Conservation (phyloP, 129 eudicot species). For the Artemisia argyi region DNA sequence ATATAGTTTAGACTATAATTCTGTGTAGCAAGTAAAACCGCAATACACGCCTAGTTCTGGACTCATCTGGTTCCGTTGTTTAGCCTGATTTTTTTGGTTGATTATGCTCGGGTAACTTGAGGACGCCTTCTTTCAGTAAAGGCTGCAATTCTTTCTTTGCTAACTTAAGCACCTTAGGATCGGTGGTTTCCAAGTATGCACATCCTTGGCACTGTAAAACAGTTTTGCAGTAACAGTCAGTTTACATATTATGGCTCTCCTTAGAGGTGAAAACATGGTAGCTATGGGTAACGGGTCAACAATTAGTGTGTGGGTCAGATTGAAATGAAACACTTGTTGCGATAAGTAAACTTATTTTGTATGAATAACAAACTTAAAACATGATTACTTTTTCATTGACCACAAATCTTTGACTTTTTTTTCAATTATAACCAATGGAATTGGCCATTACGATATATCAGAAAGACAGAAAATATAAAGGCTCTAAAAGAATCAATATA, state of each 20-base stretch:
- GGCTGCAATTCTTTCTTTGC: slow-evolving; percentile 81
- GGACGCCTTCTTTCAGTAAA: slow-evolving; percentile 54
- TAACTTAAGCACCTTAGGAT: slow-evolving; percentile 45
- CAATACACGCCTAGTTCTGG: background rate
- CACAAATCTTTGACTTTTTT: too few species aligned
- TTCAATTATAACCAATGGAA: too few species aligned
- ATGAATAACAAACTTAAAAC: background rate
- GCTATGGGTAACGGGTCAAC: background rate
- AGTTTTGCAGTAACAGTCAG: background rate
- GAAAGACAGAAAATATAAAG: background rate
- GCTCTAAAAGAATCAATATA: background rate
- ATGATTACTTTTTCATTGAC: background rate
- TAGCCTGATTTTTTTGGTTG: slow-evolving; percentile 26
- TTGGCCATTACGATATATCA: too few species aligned
- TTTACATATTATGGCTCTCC: slow-evolving; percentile 8
- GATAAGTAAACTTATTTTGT: background rate
- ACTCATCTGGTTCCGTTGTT: slow-evolving; percentile 9
- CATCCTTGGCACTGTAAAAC: slow-evolving; percentile 58
- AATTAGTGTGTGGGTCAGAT: background rate
- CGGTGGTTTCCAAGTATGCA: slow-evolving; percentile 71
- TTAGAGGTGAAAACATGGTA: background rate
- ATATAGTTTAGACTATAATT: too few species aligned
- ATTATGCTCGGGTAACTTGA: slow-evolving; percentile 48
- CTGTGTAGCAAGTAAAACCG: too few species aligned
- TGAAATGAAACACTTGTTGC: too few species aligned